Conservation (phyloP, 306 rosid species). For the Luffa aegyptiaca region DNA sequence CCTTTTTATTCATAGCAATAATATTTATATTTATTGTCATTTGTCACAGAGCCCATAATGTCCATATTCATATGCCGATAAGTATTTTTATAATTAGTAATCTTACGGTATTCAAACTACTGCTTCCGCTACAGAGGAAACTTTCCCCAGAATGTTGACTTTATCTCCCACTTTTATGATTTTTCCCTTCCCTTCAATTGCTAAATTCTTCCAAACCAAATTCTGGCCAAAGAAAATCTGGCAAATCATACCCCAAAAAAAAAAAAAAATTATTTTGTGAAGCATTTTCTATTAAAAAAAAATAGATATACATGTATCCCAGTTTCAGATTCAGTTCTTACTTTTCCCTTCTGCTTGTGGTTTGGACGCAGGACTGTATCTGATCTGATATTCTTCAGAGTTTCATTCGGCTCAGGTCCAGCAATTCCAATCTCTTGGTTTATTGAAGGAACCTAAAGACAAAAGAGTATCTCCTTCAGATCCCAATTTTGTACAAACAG, state of each 20-base stretch:
- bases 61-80: neutral
- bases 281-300: slow-evolving; percentile 9
- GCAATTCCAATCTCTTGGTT: slow-evolving; percentile 56
- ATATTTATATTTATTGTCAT: neutral
- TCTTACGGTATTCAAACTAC: slow-evolving; percentile 39
- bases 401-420: slow-evolving; percentile 48
- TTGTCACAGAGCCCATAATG: neutral
- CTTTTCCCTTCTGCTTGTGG: slow-evolving; percentile 42
- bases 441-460: slow-evolving; percentile 56
- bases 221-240: slow-evolving; percentile 86
- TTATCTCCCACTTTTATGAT: slow-evolving; percentile 47
- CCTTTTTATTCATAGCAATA: neutral
- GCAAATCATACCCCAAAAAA: neutral
- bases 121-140: slow-evolving; percentile 53
- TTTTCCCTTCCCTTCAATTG: slow-evolving; percentile 32
- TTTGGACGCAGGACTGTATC: slow-evolving; percentile 58
- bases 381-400: slow-evolving; percentile 48
- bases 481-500: slow-evolving; percentile 1
- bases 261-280: neutral
- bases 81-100: neutral
- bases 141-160: slow-evolving; percentile 36
- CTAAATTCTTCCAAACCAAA: slow-evolving; percentile 48
- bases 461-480: neutral
- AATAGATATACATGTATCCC: neutral
- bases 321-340: slow-evolving; percentile 24